Conservation (phyloP, 192 early-diverging fungal species). For the Coemansia javaensis region DNA sequence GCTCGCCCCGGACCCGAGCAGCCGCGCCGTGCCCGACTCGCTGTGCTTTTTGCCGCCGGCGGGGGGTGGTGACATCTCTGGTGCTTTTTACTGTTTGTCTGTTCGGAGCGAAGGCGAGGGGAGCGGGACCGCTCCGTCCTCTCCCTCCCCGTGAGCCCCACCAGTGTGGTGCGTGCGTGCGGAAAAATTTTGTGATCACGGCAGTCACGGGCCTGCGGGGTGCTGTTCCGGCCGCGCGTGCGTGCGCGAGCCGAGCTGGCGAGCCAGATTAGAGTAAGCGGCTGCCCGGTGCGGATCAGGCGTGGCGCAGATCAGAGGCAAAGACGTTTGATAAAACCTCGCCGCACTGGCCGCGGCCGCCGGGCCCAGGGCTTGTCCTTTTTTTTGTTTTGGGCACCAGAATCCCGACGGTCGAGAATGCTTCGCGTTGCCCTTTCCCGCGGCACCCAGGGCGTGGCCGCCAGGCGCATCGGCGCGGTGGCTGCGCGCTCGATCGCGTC, state of each 20-base stretch:
- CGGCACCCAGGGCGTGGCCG: constrained; percentile 4
- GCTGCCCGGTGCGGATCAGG: too few relatives aligned
- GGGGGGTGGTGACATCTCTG: background rate
- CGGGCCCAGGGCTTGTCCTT: too few relatives aligned
- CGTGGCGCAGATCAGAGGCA: too few relatives aligned
- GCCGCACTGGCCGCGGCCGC: too few relatives aligned
- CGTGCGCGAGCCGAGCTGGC: too few relatives aligned
- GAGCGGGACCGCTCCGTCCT: background rate
- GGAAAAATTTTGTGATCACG: too few relatives aligned
- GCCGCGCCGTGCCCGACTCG: constrained; percentile 84
- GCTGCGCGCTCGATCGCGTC: constrained; percentile 26
- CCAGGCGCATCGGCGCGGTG: constrained; percentile 9
- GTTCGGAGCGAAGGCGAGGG: background rate
- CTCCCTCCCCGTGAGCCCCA: too few relatives aligned
- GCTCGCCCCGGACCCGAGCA: constrained; percentile 84
- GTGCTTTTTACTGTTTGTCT: background rate
- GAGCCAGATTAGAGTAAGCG: too few relatives aligned
- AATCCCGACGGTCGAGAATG: constrained; percentile 9
- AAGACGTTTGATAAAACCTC: too few relatives aligned
- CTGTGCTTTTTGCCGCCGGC: constrained; percentile 60
- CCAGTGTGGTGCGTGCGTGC: too few relatives aligned
- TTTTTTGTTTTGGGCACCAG: background rate
- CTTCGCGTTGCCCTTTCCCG: constrained; percentile 38
- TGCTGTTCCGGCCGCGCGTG: too few relatives aligned
- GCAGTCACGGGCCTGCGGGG: too few relatives aligned